Evolutionary conservation across 2,329 filamentous ascomycete genomes (phyloP).

Genomic region (Aureobasidium leucospermi): DNA sequence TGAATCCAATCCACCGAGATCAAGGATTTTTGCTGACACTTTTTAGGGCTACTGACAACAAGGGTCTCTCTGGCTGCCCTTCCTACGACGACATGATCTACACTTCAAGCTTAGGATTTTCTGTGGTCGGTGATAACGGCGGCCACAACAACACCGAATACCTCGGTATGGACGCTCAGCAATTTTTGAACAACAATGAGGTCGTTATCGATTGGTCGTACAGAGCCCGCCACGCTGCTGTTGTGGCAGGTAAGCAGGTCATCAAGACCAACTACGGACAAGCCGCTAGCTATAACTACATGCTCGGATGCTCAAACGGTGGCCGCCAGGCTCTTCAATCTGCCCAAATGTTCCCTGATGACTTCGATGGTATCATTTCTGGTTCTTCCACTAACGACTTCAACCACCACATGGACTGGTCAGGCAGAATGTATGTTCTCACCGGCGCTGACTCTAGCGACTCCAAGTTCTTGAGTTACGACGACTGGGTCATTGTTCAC

Average conservation of each 20-base stretch:
- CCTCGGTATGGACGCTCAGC: conserved; percentile 20
- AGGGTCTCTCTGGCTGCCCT: conserved; percentile 28
- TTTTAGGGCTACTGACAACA: conserved; percentile 28
- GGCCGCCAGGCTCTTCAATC: conserved; percentile 52
- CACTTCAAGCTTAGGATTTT: conserved; percentile 26
- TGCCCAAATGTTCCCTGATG: conserved; percentile 47
- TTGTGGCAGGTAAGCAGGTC: conserved; percentile 27
- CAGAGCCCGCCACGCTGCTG: conserved; percentile 26
- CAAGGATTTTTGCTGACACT: conserved; percentile 2
- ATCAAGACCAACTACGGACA: conserved; percentile 32
- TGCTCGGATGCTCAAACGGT: conserved; percentile 52
- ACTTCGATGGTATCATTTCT: conserved; percentile 52
- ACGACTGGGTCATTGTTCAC: conserved; percentile 37
- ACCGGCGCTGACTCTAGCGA: conserved; percentile 33
- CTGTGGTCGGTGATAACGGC: conserved; percentile 28
- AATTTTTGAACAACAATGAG: conserved; percentile 25
- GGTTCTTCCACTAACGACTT: conserved; percentile 39
- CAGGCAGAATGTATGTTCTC: conserved; percentile 35
- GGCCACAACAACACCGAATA: conserved; percentile 19
- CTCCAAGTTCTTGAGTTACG: conserved; percentile 33
- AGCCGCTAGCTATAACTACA: conserved; percentile 43
- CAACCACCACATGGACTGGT: conserved; percentile 38
- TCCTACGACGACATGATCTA: conserved; percentile 28
- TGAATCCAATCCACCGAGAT: neutral
- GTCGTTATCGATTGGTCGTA: conserved; percentile 27